Evolutionary conservation across 2,329 filamentous ascomycete species (phyloP).

Genomic region (Rutstroemia sp.): DNA sequence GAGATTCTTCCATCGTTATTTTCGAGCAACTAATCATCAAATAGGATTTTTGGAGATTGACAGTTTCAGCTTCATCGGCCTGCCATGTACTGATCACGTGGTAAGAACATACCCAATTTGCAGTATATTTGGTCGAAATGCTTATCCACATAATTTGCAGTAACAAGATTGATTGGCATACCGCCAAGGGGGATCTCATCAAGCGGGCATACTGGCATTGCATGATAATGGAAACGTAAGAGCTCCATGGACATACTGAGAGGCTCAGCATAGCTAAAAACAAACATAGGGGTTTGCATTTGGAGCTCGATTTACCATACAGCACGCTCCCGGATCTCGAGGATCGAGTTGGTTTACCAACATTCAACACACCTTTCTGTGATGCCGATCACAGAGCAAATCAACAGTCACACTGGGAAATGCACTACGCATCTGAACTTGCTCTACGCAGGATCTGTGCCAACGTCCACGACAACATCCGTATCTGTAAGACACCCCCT

Average conservation of each 20-base stretch:
- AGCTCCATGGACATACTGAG: neutral
- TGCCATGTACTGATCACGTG: slow-evolving; percentile 50
- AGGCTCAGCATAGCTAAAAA: slow-evolving; percentile 11
- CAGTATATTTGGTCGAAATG: neutral
- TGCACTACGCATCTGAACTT: slow-evolving; percentile 54
- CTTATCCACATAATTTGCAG: slow-evolving; percentile 17
- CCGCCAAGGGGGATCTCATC: slow-evolving; percentile 42
- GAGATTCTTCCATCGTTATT: neutral
- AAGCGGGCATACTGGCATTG: slow-evolving; percentile 51
- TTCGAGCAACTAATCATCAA: slow-evolving; percentile 10
- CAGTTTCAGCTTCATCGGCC: slow-evolving; percentile 46
- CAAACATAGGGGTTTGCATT: slow-evolving; percentile 40
- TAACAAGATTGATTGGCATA: slow-evolving; percentile 38
- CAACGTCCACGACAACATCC: slow-evolving; percentile 44
- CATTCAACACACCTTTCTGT: slow-evolving; percentile 41
- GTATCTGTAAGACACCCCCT: slow-evolving; percentile 37
- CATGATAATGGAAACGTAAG: slow-evolving; percentile 46
- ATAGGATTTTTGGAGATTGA: slow-evolving; percentile 55
- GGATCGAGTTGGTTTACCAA: slow-evolving; percentile 45
- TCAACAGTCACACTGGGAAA: slow-evolving; percentile 46
- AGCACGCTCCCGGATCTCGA: slow-evolving; percentile 48
- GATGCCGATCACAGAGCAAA: slow-evolving; percentile 41
- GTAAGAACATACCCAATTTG: slow-evolving; percentile 27
- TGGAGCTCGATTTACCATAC: slow-evolving; percentile 50
- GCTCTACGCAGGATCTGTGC: slow-evolving; percentile 46